A percentile compares a stretch with the other conserved stretches of the same genome.
These are phyloP conservation scores for Colletotrichum neosansevieriae DNA, from an alignment of 2,329 filamentous ascomycete species.

Conservation along the genomic window DNA sequence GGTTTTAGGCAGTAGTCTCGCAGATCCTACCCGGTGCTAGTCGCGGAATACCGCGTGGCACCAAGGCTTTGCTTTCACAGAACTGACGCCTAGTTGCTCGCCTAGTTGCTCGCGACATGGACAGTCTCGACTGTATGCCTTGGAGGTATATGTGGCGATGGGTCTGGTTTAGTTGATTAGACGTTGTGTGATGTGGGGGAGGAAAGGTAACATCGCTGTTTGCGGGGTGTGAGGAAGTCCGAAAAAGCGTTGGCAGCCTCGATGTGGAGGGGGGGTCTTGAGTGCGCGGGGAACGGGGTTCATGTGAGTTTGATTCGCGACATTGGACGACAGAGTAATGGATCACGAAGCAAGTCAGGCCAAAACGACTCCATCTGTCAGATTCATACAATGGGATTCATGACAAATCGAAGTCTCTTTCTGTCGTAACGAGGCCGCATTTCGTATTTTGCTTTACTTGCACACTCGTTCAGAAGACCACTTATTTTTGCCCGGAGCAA, in stretches of 20 bases:
- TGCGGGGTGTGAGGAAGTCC: conserved; percentile 21
- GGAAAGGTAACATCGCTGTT: conserved; percentile 7
- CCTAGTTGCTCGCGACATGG: too few relatives aligned
- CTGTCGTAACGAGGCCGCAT: too few relatives aligned
- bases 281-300: conserved; percentile 9
- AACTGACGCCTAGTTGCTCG: too few relatives aligned
- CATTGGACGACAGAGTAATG: conserved; percentile 3
- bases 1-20: not conserved
- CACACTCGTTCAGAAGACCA: too few relatives aligned
- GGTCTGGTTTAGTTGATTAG: not conserved
- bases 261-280: conserved; percentile 20
- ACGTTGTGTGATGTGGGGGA: conserved; percentile 18
- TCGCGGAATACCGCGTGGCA: too few relatives aligned
- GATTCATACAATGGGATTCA: not conserved
- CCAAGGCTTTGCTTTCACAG: too few relatives aligned
- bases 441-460: too few relatives aligned
- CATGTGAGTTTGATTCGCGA: not conserved
- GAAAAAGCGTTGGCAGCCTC: not conserved
- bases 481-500: too few relatives aligned
- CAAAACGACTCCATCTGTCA: not conserved
- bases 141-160: not conserved
- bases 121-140: too few relatives aligned
- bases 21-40: too few relatives aligned
- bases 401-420: not conserved
- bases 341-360: not conserved